A percentile compares a stretch with the other conserved stretches of the same genome.
Conservation (phyloP, 305 asterid species). For the Rubia occidens region DNA sequence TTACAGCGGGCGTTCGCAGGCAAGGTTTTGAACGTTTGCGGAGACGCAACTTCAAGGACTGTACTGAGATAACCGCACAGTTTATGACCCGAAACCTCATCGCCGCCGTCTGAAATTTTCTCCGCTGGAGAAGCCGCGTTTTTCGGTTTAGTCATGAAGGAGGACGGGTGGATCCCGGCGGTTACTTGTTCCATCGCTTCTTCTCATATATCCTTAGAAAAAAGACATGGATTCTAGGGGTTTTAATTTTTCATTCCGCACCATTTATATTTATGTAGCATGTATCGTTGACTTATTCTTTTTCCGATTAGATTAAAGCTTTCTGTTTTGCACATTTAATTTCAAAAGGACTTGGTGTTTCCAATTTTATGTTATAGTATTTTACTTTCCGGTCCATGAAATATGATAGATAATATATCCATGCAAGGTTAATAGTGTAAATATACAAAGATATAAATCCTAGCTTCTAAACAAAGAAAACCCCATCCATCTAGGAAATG, state of each 20-base stretch:
- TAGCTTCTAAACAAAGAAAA: not conserved
- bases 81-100: slow-evolving; percentile 37
- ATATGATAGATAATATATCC: not conserved
- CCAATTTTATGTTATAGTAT: no score
- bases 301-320: no score
- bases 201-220: no score
- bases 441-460: no score
- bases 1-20: slow-evolving; percentile 39
- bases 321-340: no score
- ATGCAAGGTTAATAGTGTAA: no score
- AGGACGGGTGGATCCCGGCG: not conserved
- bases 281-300: not conserved
- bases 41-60: slow-evolving; percentile 31
- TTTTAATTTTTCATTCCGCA: no score
- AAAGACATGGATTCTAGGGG: no score
- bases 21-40: slow-evolving; percentile 18
- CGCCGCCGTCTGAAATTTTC: slow-evolving; percentile 18
- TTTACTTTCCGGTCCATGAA: no score
- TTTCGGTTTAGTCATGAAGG: not conserved
- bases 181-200: not conserved
- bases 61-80: slow-evolving; percentile 70
- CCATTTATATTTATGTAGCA: no score
- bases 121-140: not conserved
- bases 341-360: no score
- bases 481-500: not conserved